Evolutionary conservation across 257 asterid species (phyloP).

Genomic region (Nicotiana noctiflora): DNA sequence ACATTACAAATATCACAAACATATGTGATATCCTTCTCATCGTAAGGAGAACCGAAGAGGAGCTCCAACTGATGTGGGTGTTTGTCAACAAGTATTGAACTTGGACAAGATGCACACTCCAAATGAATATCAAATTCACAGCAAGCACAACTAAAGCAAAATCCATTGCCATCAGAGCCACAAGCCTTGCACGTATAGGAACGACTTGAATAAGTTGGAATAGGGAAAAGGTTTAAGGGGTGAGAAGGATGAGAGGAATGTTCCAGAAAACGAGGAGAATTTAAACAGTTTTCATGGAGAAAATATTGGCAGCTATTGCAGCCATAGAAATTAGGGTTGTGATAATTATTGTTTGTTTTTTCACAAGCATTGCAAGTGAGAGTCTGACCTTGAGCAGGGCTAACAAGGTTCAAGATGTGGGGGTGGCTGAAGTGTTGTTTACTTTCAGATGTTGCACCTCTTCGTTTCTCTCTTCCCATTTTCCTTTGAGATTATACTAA

Average conservation of each 20-base stretch:
- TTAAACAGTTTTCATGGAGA: slow-evolving; percentile 24
- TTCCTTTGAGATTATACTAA: background rate
- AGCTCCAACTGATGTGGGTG: slow-evolving; percentile 23
- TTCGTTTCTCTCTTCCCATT: background rate
- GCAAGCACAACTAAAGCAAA: slow-evolving; percentile 19
- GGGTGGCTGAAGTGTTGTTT: slow-evolving; percentile 47
- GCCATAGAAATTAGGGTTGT: slow-evolving; percentile 16
- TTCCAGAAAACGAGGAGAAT: slow-evolving; percentile 27
- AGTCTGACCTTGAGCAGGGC: background rate
- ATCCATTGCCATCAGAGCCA: background rate
- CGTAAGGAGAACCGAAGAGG: slow-evolving; percentile 8
- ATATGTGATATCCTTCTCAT: background rate
- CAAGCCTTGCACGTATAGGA: slow-evolving; percentile 23
- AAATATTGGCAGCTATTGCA: slow-evolving; percentile 25
- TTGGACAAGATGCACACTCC: slow-evolving; percentile 14
- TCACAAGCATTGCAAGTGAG: slow-evolving; percentile 23
- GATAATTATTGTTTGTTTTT: background rate
- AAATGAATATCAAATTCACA: slow-evolving; percentile 26
- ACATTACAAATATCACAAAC: slow-evolving; percentile 15
- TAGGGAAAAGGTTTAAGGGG: slow-evolving; percentile 27
- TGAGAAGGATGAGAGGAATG: slow-evolving; percentile 27
- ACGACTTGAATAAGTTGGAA: slow-evolving; percentile 15
- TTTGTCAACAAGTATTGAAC: background rate
- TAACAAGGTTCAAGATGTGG: slow-evolving; percentile 25
- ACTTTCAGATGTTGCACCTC: background rate